These are phyloP conservation scores for Leccinellum rugosiceps DNA, from an alignment of 768 basidiomycete genomes.

Conservation along the genomic window DNA sequence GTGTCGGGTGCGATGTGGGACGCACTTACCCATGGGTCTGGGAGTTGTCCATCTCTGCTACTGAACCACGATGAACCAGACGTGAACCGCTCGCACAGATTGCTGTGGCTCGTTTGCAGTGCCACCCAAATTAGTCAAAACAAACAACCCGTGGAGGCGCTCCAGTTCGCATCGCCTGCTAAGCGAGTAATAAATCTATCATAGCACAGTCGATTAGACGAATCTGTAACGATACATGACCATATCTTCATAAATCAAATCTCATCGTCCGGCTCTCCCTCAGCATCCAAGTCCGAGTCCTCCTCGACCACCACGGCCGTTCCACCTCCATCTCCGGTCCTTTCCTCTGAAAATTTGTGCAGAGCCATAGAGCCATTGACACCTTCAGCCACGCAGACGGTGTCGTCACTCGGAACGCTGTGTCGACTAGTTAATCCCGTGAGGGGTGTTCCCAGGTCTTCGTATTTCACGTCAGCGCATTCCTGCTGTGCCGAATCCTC, in stretches of 20 bases:
- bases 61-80: conserved; percentile 37
- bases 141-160: conserved; percentile 22
- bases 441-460: conserved; percentile 51
- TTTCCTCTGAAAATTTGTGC: conserved; percentile 24
- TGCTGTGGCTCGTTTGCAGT: conserved; percentile 34
- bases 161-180: conserved; percentile 20
- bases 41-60: conserved; percentile 30
- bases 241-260: conserved; percentile 37
- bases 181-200: conserved; percentile 10
- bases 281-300: conserved; percentile 38
- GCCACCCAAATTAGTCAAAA: conserved; percentile 10
- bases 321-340: not conserved
- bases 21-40: conserved; percentile 34
- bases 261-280: conserved; percentile 46
- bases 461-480: conserved; percentile 43
- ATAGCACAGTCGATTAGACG: conserved; percentile 23
- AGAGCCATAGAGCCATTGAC: conserved; percentile 27
- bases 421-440: conserved; percentile 48
- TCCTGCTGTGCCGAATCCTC: conserved; percentile 8
- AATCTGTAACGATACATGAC: conserved; percentile 21
- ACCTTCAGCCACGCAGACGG: conserved; percentile 40
- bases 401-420: conserved; percentile 59
- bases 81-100: conserved; percentile 31
- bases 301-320: conserved; percentile 22
- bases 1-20: conserved; percentile 8